These are phyloP conservation scores for Phlebiopsis gigantea DNA, from an alignment of 768 basidiomycete genomes.

Conservation along the genomic window DNA sequence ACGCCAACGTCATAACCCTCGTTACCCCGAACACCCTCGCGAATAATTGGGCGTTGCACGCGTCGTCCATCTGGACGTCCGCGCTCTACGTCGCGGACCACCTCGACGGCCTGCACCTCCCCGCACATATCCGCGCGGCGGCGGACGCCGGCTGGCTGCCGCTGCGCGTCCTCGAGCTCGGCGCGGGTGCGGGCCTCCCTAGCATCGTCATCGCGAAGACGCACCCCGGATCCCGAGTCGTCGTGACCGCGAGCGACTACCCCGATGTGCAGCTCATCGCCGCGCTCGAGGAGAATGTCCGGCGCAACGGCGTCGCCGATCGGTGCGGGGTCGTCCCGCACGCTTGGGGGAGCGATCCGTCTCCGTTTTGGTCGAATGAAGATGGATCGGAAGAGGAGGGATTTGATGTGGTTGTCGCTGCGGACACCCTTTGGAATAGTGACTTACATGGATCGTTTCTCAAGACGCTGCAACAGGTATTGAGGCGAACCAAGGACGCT, in stretches of 20 bases:
- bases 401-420: constrained; percentile 66
- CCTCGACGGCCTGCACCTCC: constrained; percentile 40
- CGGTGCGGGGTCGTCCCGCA: constrained; percentile 53
- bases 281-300: constrained; percentile 53
- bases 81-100: constrained; percentile 66
- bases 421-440: constrained; percentile 77
- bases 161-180: constrained; percentile 58
- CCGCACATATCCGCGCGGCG: constrained; percentile 20
- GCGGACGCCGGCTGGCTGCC: background rate
- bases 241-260: constrained; percentile 62
- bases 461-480: constrained; percentile 42
- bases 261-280: constrained; percentile 59
- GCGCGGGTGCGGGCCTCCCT: constrained; percentile 71
- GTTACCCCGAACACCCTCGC: constrained; percentile 60
- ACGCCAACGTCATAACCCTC: constrained; percentile 34
- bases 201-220: constrained; percentile 59
- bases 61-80: constrained; percentile 71
- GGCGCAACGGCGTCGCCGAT: constrained; percentile 39
- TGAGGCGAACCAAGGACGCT: constrained; percentile 38
- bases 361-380: constrained; percentile 17
- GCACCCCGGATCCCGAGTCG: constrained; percentile 27
- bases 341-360: constrained; percentile 58
- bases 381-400: constrained; percentile 11
- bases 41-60: constrained; percentile 72
- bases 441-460: constrained; percentile 52